Percentiles rank a stretch among this genome's conserved stretches.
Conservation (phyloP, 2,329 filamentous ascomycete species). For the Diplodia seriata region DNA sequence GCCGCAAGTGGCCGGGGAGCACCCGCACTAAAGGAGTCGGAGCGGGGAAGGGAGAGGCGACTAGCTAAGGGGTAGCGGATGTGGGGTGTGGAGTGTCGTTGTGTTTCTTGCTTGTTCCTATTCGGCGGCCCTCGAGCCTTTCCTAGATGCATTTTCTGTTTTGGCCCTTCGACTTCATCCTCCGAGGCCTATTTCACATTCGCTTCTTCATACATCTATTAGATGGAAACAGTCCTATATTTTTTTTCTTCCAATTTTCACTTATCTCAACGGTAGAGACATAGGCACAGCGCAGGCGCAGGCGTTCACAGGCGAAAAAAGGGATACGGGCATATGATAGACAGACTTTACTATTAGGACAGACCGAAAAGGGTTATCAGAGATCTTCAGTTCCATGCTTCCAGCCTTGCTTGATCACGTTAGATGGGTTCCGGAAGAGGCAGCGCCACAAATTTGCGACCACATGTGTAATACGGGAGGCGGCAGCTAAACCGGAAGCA, state of each 20-base stretch:
- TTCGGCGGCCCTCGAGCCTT: background rate
- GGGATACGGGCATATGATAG: conserved; percentile 2
- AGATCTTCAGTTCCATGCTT: background rate
- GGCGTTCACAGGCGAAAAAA: conserved; percentile 9
- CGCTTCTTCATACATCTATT: conserved; percentile 8
- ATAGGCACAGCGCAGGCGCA: background rate
- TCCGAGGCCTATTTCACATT: conserved; percentile 6
- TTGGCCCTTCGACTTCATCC: background rate
- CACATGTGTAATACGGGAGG: background rate
- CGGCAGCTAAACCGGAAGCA: conserved; percentile 5
- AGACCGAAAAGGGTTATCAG: conserved; percentile 19
- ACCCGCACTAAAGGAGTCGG: conserved; percentile 5
- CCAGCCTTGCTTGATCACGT: background rate
- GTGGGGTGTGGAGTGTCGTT: background rate
- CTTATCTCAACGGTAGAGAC: background rate
- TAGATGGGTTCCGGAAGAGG: background rate
- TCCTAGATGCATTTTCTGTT: background rate
- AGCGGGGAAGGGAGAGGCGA: background rate
- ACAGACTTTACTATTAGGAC: background rate
- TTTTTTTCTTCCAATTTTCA: background rate
- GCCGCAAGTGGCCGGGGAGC: background rate
- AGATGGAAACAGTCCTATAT: background rate
- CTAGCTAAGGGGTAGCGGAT: background rate
- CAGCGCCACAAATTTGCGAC: conserved; percentile 21
- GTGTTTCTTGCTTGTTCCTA: background rate